A percentile compares a stretch with the other conserved stretches of the same genome.
phyloP scores from a whole-genome alignment of 2,329 filamentous ascomycete genomes.

The Trichoderma koningii region DNA sequence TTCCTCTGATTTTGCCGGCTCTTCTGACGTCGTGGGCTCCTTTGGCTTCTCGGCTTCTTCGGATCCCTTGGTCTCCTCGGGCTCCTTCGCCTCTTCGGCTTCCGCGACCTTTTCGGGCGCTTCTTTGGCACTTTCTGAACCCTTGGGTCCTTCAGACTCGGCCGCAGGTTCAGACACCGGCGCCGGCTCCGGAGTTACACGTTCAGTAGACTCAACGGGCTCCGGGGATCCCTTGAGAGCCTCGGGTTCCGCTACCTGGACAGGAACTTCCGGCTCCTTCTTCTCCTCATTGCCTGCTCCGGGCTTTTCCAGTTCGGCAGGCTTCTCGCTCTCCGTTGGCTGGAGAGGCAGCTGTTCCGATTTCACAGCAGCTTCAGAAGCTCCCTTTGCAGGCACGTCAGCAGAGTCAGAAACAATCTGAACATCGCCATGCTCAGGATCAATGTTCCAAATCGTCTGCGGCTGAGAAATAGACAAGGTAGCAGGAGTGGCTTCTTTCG shows the following conservation, averaged over 20 bases:
- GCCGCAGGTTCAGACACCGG: background rate
- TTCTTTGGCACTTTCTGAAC: background rate
- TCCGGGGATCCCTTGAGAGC: background rate
- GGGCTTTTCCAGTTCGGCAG: slow-evolving; percentile 13
- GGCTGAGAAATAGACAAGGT: slow-evolving; percentile 45
- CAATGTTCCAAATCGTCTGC: slow-evolving; percentile 55
- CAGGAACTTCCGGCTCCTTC: background rate
- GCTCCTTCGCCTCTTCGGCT: background rate
- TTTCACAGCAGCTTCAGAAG: background rate
- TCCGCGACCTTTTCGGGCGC: background rate
- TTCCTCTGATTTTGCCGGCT: slow-evolving; percentile 3
- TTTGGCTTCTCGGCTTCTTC: background rate
- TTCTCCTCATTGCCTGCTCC: slow-evolving; percentile 7
- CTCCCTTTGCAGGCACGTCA: slow-evolving; percentile 24
- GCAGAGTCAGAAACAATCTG: slow-evolving; percentile 30
- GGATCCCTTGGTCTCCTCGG: background rate
- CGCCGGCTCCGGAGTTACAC: background rate
- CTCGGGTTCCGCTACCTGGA: slow-evolving; percentile 8
- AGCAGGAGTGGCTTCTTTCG: slow-evolving; percentile 13
- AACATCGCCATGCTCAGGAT: slow-evolving; percentile 51
- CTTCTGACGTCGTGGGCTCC: slow-evolving; percentile 12
- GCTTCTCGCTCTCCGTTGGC: slow-evolving; percentile 14
- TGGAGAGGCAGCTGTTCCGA: background rate
- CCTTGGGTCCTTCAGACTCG: slow-evolving; percentile 1
- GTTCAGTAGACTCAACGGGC: background rate